Evolutionary conservation across 257 asterid genomes (phyloP).

Genomic region (Salvia rosmarinus): DNA sequence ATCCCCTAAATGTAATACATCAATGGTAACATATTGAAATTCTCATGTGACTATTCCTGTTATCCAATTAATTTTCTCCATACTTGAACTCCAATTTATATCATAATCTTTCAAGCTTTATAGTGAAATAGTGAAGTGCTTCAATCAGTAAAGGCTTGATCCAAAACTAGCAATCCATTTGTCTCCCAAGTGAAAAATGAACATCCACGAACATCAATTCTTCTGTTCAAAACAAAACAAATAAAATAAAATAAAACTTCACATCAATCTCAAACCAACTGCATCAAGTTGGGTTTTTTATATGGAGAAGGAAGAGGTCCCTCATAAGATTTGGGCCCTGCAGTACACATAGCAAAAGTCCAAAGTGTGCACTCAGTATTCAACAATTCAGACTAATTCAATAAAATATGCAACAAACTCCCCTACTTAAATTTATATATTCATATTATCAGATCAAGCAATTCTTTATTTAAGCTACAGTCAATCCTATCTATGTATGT

Average conservation of each 20-base stretch:
- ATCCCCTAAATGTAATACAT: no score
- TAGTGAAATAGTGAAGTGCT: no score
- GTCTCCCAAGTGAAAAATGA: not conserved
- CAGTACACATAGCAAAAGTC: conserved; percentile 27
- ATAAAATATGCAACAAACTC: not conserved
- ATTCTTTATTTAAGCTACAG: conserved; percentile 18
- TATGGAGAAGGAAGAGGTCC: not conserved
- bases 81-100: no score
- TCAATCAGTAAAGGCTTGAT: not conserved
- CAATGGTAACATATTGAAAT: no score
- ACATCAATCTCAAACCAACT: conserved; percentile 17
- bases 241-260: not conserved
- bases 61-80: no score
- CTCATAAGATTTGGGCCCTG: conserved; percentile 18
- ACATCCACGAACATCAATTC: not conserved
- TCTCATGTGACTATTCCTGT: no score
- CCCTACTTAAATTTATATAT: not conserved
- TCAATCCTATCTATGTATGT: conserved; percentile 5
- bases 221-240: not conserved
- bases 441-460: conserved; percentile 1
- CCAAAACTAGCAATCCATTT: not conserved
- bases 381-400: conserved; percentile 12
- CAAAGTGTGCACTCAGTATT: conserved; percentile 22
- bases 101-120: no score
- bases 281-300: not conserved